phyloP scores from a whole-genome alignment of 768 basidiomycete species.

The Russula brevipes region DNA sequence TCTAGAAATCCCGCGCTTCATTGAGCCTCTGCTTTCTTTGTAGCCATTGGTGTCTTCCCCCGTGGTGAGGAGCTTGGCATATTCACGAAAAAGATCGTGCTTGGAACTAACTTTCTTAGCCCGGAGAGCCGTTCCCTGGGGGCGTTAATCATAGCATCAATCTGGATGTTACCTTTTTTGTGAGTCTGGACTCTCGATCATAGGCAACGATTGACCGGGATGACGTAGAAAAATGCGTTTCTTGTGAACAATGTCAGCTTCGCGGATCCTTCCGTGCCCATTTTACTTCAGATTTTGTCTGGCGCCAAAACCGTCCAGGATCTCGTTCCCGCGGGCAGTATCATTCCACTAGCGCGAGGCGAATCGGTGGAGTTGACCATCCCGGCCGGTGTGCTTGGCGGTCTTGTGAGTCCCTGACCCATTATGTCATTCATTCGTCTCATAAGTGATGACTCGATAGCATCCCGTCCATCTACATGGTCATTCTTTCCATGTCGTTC shows the following conservation, averaged over 20 bases:
- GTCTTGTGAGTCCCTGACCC: background rate
- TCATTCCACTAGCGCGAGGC: constrained; percentile 45
- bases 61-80: constrained; percentile 8
- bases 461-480: constrained; percentile 21
- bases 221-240: constrained; percentile 25
- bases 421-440: background rate
- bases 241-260: constrained; percentile 36
- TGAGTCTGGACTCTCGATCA: background rate
- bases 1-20: background rate
- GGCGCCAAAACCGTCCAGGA: constrained; percentile 44
- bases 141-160: constrained; percentile 27
- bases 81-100: no score
- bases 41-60: constrained; percentile 21
- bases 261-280: constrained; percentile 42
- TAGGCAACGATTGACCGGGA: background rate
- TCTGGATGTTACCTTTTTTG: constrained; percentile 19
- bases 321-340: constrained; percentile 45
- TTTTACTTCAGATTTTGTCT: constrained; percentile 55
- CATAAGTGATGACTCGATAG: background rate
- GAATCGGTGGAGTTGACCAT: constrained; percentile 28
- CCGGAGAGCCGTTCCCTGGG: constrained; percentile 25
- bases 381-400: background rate
- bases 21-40: background rate
- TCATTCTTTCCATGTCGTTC: constrained; percentile 25
- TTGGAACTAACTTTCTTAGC: constrained; percentile 14